These are phyloP conservation scores for Clonostachys rhizophaga DNA, from an alignment of 2,329 filamentous ascomycete species.

Conservation along the genomic window DNA sequence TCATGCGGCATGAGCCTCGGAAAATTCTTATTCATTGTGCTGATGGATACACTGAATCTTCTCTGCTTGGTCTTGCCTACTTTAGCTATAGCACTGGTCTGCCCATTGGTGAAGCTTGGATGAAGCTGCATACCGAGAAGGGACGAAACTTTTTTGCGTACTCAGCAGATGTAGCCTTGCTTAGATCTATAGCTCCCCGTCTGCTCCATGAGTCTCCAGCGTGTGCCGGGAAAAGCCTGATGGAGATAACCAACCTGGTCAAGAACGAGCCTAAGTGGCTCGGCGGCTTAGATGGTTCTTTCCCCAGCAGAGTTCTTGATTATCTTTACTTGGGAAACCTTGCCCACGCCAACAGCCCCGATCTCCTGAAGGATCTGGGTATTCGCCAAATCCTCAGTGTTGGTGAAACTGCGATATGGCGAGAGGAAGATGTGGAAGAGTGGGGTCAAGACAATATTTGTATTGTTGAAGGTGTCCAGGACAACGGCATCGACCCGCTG, in stretches of 20 bases:
- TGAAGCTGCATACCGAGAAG: constrained; percentile 75
- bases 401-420: constrained; percentile 83
- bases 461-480: constrained; percentile 81
- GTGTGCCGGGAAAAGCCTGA: constrained; percentile 39
- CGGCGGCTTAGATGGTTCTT: constrained; percentile 76
- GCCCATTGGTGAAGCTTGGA: constrained; percentile 80
- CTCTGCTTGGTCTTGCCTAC: constrained; percentile 84
- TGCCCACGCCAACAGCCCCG: constrained; percentile 89
- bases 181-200: constrained; percentile 72
- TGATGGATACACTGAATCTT: constrained; percentile 94
- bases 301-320: constrained; percentile 82
- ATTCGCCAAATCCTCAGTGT: constrained; percentile 89
- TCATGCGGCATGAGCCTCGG: constrained; percentile 28
- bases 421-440: constrained; percentile 59
- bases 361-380: constrained; percentile 72
- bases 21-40: constrained; percentile 88
- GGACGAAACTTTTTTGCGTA: constrained; percentile 96
- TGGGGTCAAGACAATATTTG: constrained; percentile 80
- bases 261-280: constrained; percentile 74
- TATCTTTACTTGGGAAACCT: constrained; percentile 98
- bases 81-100: constrained; percentile 86
- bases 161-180: constrained; percentile 77
- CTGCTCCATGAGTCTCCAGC: constrained; percentile 68
- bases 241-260: constrained; percentile 47
- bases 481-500: constrained; percentile 93